Evolutionary conservation across 179 eudicot species (phyloP).

Genomic region (Sideroxylon spinosum): DNA sequence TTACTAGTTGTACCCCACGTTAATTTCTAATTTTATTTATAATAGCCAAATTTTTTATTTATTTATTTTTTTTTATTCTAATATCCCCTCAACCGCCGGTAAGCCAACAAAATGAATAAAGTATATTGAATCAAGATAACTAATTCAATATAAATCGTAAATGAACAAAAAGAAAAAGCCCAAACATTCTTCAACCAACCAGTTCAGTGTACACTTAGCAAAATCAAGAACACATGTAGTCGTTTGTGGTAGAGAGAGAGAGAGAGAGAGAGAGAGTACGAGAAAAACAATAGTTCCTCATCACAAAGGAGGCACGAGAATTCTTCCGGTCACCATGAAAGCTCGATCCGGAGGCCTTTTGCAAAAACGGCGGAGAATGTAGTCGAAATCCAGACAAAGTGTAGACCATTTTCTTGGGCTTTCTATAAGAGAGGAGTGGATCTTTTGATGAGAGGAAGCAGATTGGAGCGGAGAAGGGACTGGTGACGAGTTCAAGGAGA

Average conservation of each 20-base stretch:
- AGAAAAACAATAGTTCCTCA: constrained; percentile 31
- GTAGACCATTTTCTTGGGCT: constrained; percentile 41
- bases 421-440: background rate
- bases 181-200: background rate
- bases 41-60: too few relatives aligned
- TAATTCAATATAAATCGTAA: background rate
- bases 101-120: background rate
- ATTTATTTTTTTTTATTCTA: too few relatives aligned
- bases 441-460: too few relatives aligned
- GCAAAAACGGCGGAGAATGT: constrained; percentile 31
- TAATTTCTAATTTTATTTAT: too few relatives aligned
- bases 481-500: too few relatives aligned
- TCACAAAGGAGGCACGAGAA: constrained; percentile 24
- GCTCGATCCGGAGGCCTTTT: constrained; percentile 28
- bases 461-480: too few relatives aligned
- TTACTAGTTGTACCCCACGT: too few relatives aligned
- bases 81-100: too few relatives aligned
- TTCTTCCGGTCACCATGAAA: constrained; percentile 27
- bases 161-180: background rate
- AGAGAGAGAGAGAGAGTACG: constrained; percentile 26
- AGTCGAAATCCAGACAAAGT: constrained; percentile 52
- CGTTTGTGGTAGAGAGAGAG: background rate
- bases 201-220: background rate
- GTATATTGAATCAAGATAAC: background rate
- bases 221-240: background rate